These are phyloP conservation scores for Zasmidium citrigriseum DNA, from an alignment of 2,329 filamentous ascomycete species.

Conservation along the genomic window DNA sequence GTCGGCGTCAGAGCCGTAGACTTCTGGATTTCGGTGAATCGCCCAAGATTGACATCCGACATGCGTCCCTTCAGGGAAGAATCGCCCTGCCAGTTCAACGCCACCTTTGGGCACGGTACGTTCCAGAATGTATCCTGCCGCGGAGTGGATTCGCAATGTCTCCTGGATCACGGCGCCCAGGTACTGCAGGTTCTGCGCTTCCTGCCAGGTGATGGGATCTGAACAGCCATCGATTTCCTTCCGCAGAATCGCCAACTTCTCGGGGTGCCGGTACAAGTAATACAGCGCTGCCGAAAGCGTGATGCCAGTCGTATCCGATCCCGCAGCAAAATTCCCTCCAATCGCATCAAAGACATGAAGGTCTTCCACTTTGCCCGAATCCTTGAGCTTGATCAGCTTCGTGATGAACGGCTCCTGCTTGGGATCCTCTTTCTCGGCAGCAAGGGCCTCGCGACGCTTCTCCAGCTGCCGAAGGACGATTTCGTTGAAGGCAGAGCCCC, in stretches of 20 bases:
- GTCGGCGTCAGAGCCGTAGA: slow-evolving; percentile 47
- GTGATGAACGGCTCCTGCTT: slow-evolving; percentile 33
- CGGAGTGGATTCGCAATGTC: slow-evolving; percentile 12
- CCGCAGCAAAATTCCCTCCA: slow-evolving; percentile 41
- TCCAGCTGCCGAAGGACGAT: slow-evolving; percentile 24
- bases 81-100: slow-evolving; percentile 36
- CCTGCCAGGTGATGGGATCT: slow-evolving; percentile 32
- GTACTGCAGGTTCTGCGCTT: slow-evolving; percentile 30
- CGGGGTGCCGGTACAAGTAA: slow-evolving; percentile 38
- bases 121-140: slow-evolving; percentile 40
- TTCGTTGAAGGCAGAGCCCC: slow-evolving; percentile 26
- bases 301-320: slow-evolving; percentile 35
- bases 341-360: slow-evolving; percentile 34
- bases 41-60: slow-evolving; percentile 8
- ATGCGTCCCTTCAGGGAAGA: slow-evolving; percentile 32
- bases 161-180: slow-evolving; percentile 12
- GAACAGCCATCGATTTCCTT: slow-evolving; percentile 36
- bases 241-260: slow-evolving; percentile 32
- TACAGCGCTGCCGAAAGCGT: slow-evolving; percentile 35
- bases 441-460: slow-evolving; percentile 36
- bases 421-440: slow-evolving; percentile 28
- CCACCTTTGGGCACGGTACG: slow-evolving; percentile 42
- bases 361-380: slow-evolving; percentile 34
- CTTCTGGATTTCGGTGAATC: slow-evolving; percentile 43
- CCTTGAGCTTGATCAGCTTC: slow-evolving; percentile 38